Conservation (phyloP, 495 filamentous ascomycete species). For the Penicillium salamii region DNA sequence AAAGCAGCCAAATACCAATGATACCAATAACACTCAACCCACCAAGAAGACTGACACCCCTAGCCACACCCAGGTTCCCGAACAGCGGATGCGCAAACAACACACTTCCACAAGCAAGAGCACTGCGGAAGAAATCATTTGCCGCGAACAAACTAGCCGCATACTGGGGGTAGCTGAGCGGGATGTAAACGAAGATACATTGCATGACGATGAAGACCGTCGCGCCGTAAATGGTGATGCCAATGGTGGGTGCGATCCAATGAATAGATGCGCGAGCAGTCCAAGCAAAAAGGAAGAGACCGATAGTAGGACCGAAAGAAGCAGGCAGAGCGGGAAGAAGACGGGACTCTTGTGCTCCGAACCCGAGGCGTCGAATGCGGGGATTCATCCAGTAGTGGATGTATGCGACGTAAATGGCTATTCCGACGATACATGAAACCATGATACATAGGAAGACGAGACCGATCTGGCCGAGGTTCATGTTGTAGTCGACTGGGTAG, state of each 20-base stretch:
- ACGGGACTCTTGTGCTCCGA: constrained; percentile 48
- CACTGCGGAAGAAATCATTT: constrained; percentile 57
- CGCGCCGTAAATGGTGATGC: constrained; percentile 52
- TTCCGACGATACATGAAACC: constrained; percentile 53
- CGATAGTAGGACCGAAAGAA: constrained; percentile 50
- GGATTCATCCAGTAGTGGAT: constrained; percentile 53
- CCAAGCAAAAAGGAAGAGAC: constrained; percentile 65
- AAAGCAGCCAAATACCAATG: constrained; percentile 47
- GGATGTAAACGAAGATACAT: constrained; percentile 64
- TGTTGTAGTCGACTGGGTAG: constrained; percentile 59
- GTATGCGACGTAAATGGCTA: constrained; percentile 52
- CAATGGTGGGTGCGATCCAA: constrained; percentile 63
- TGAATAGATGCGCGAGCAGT: constrained; percentile 52
- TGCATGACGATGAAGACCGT: constrained; percentile 54
- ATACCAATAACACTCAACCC: constrained; percentile 55
- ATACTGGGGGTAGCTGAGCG: constrained; percentile 60
- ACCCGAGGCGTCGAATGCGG: constrained; percentile 40
- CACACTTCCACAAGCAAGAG: constrained; percentile 56
- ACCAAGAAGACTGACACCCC: constrained; percentile 53
- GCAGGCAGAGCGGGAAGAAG: constrained; percentile 57
- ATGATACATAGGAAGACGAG: constrained; percentile 64
- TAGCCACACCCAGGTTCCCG: constrained; percentile 54
- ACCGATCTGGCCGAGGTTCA: constrained; percentile 59
- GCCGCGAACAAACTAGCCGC: constrained; percentile 60
- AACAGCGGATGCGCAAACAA: constrained; percentile 58